Base-by-base conservation (phyloP, 805 yeast species). In the Cyberlindnera suaveolens region DNA sequence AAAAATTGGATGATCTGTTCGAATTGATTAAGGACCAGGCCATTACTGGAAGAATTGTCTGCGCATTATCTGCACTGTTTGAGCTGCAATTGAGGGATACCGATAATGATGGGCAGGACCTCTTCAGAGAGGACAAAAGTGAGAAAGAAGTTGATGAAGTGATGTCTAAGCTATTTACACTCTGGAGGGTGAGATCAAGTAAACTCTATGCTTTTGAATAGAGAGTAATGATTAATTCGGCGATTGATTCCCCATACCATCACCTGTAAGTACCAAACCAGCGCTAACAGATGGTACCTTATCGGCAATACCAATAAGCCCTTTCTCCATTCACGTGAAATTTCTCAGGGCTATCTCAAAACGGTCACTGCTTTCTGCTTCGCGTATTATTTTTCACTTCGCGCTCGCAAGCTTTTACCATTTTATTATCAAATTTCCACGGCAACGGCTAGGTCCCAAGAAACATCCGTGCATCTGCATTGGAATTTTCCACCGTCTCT, bases 161-260 rank as follows among this genome's bases (percentile, higher is more conserved):
- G 3, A 34, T 31, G n/a, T 30, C 40, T n/a, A 23, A 31, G 30
- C 30, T 56, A 38, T 40, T 53, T 26, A 17, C 40, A 14, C 44
- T 56, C 26, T 65, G 68, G 69, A 29, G 31, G 3, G 15, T 31
- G 4, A 50, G 57, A 32, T 23, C 62, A 3, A 54, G 60, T 26
- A 64, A 62, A 44, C 43, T 61, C 19, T 65, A 64, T 47, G 64
- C 66, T 5, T 62, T 64, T 46, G 70, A 66, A 49, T 66, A 33
- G 18, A 23, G 27, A 8, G 27, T 23, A 8, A 23, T 23, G 13
- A 23, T 5, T 23, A 10, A 23, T 9, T 23, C 6, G 27, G 11
- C 10, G 27, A 3, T 23, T 23, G 2, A 23, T 23, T 23, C 11
- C 27, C 11, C 3, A 23, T 2, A 23, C 11, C 11, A 23, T 9